Evolutionary conservation across 768 basidiomycete species (phyloP), one percentile per base, ranked within the genome.

Genomic region (Scleroderma citrinum): DNA sequence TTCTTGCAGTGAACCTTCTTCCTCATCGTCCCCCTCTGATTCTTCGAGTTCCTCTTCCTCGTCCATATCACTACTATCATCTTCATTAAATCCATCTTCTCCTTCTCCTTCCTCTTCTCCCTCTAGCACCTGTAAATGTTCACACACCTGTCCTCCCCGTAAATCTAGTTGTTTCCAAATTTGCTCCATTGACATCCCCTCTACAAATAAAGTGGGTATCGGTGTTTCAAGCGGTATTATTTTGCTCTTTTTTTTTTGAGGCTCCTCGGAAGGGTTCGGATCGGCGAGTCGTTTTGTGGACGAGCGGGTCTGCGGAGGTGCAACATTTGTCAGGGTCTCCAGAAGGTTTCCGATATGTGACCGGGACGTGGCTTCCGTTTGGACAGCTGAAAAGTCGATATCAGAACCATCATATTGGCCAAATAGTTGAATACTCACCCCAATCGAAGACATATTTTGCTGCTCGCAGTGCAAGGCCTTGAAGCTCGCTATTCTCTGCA

Each of bases 111-210:
- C 71, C 16, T 58, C 63, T 7, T 73, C 74, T 23, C 76, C 81
- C 47, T 82, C 81, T 17, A 92, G 69, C 32, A 82, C 76, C 42
- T 87, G 77, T 36, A 95, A 68, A 44, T 86, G 76, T 36, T 78
- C 76, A 52, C 85, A 87, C 20, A 97, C 70, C 39, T 76, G 77
- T 52, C 81, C 77, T 14, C 83, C 73, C 38, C 90, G 74, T 47
- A 99, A 71, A 61, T 98, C 95, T 47, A 98, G 66, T 69, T 99
- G 95, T 35, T 84, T 85, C 95, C 95, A 99, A 23, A 97, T 72
- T 64, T 95, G 93, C 49, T 90, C 88, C 20, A 80, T 76, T 56
- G 83, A 85, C 80, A 96, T 84, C 16, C 77, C 84, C 19, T 91
- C 81, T 12, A 83, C 72, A 51, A 82, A 87, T 17, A 99, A 76